phyloP scores from a whole-genome alignment of 805 yeast species.

The Ascoidea rubescens region DNA sequence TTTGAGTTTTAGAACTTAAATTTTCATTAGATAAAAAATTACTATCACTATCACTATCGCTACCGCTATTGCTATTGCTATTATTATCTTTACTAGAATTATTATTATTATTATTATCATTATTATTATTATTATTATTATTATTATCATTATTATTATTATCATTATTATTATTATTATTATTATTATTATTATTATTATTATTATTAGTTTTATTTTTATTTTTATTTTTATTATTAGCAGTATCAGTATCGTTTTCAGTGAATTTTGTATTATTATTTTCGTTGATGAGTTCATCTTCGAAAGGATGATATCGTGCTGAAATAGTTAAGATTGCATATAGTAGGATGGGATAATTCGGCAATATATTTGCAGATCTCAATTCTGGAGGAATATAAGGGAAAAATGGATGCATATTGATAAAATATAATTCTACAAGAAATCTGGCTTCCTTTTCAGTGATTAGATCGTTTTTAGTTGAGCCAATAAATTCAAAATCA shows the following conservation, averaged over 20 bases:
- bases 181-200: background rate
- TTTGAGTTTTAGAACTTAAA: too few species aligned
- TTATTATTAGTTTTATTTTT: background rate
- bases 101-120: background rate
- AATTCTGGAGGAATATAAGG: conserved; percentile 74
- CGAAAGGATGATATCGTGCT: conserved; percentile 58
- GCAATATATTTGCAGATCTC: conserved; percentile 48
- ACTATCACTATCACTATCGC: too few species aligned
- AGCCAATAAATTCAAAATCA: conserved; percentile 54
- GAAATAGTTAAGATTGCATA: conserved; percentile 75
- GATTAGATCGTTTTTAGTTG: conserved; percentile 31
- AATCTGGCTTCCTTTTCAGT: conserved; percentile 47
- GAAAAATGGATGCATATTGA: conserved; percentile 78
- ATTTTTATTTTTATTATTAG: background rate
- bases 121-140: background rate
- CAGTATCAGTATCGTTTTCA: background rate
- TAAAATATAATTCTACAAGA: conserved; percentile 48
- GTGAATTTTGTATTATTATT: conserved; percentile 13
- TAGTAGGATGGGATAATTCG: conserved; percentile 68
- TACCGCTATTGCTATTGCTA: background rate
- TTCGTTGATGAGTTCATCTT: conserved; percentile 19
- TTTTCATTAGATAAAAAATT: too few species aligned
- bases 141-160: too few species aligned
- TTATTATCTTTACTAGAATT: background rate
- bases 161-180: background rate